Conservation (phyloP, 495 filamentous ascomycete species). For the Chaetomium fimeti region DNA sequence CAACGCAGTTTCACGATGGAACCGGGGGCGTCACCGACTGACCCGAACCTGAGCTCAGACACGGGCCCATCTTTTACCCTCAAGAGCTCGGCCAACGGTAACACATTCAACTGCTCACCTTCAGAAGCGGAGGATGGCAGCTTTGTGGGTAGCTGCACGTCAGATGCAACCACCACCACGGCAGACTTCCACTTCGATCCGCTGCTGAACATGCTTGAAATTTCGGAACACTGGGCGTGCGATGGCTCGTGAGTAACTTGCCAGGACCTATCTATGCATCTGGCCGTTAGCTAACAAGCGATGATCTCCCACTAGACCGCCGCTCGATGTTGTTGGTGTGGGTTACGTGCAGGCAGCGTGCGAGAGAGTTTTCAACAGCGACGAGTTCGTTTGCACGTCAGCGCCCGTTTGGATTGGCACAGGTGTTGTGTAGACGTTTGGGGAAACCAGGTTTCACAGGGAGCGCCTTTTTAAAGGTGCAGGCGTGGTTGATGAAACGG, state of each 20-base stretch:
- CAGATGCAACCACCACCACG: conserved; percentile 20
- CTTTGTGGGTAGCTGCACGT: conserved; percentile 30
- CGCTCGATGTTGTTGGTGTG: conserved; percentile 32
- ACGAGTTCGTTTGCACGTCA: conserved; percentile 38
- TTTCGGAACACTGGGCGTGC: conserved; percentile 39
- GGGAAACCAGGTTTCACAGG: no score
- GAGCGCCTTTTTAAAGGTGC: no score
- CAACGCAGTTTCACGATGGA: conserved; percentile 32
- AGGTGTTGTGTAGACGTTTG: conserved; percentile 24
- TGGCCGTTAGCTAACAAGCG: neutral
- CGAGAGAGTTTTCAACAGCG: conserved; percentile 30
- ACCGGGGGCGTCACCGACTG: conserved; percentile 26
- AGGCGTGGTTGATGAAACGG: no score
- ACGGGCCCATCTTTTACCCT: conserved; percentile 41
- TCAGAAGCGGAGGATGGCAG: conserved; percentile 21
- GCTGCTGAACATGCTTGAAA: conserved; percentile 33
- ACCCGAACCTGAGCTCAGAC: conserved; percentile 21
- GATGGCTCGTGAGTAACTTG: conserved; percentile 34
- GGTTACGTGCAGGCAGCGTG: conserved; percentile 40
- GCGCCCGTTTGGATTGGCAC: conserved; percentile 42
- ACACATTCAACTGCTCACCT: conserved; percentile 33
- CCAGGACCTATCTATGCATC: neutral
- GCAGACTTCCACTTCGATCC: conserved; percentile 39
- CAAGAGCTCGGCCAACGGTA: conserved; percentile 33
- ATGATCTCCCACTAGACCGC: conserved; percentile 24